Base-by-base conservation (phyloP, 352 stramenopile genomes). In the Phytophthora idaei region DNA sequence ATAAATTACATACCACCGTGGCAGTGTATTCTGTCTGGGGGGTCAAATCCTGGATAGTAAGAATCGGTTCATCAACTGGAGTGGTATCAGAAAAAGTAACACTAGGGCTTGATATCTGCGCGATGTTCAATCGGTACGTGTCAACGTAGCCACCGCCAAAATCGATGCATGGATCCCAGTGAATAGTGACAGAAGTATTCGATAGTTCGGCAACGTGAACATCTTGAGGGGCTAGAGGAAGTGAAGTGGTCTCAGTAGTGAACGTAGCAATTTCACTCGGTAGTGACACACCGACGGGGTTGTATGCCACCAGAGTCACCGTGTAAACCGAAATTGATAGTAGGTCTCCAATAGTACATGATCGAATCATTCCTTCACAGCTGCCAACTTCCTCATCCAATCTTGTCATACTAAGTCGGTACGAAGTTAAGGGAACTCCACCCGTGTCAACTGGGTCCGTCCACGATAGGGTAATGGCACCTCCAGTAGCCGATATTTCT, bases 391-490 rank as follows among this genome's bases (percentile, higher is more conserved):
- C 57, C 0, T 10, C n/a, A 2, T 32, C 57, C 2, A 52, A 45
- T 5, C 55, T 52, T 6, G 31, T 68, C 17, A 87, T 72, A 14
- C 55, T 54, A 2, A 90, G 57, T 7, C 31, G 28, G 41, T 85
- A 89, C 0, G 69, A 80, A 11, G 61, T 77, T n/a, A 90, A 56
- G 1, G 80, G 70, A 9, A 76, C 39, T 8, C 82, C 82, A 8
- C 82, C 82, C 0, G 71, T 84, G 32, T 90, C 82, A 1, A 90
- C 65, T 0, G 82, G 80, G 31, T 86, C 74, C 0, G 27, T 46
- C 82, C 82, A 90, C 2, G 14, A 36, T 1, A 90, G 25, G 6
- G 46, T 52, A 46, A 88, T 64, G 0, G 82, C 68, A 2, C 82
- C 82, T 5, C 82, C 82, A 1, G 80, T 89, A 6, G 74, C 61